Percentiles rank a stretch among this genome's conserved stretches.
phyloP scores from a whole-genome alignment of 1,284 basidiomycete genomes.

The Neolentinus lepideus region DNA sequence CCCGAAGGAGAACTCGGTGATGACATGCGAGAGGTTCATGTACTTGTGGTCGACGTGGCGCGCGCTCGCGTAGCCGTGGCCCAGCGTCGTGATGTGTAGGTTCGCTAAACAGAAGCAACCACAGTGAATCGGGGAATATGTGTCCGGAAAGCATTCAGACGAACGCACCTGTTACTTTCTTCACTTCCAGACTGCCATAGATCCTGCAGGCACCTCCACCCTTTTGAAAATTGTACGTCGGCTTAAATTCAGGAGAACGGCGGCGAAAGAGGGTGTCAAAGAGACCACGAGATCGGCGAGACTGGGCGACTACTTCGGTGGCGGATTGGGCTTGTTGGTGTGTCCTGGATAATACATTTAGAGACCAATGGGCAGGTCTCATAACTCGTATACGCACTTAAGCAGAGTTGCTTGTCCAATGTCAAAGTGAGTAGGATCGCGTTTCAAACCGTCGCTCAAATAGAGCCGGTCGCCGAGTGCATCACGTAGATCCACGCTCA shows the following conservation, averaged over 20 bases:
- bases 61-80: slow-evolving; percentile 87
- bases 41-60: slow-evolving; percentile 83
- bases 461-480: slow-evolving; percentile 88
- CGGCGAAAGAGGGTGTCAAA: slow-evolving; percentile 49
- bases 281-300: slow-evolving; percentile 62
- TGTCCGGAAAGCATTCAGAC: neutral
- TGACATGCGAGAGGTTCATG: slow-evolving; percentile 96
- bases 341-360: slow-evolving; percentile 34
- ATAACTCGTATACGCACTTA: slow-evolving; percentile 34
- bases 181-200: slow-evolving; percentile 80
- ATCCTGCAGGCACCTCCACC: slow-evolving; percentile 77
- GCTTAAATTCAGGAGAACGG: slow-evolving; percentile 23
- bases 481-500: slow-evolving; percentile 89
- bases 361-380: neutral
- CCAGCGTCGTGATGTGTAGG: slow-evolving; percentile 85
- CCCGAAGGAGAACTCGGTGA: slow-evolving; percentile 95
- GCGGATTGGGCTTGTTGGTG: slow-evolving; percentile 55
- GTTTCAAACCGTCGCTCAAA: slow-evolving; percentile 76
- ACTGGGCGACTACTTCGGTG: slow-evolving; percentile 61
- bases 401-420: slow-evolving; percentile 74
- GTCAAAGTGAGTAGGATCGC: slow-evolving; percentile 85
- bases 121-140: neutral
- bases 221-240: slow-evolving; percentile 63
- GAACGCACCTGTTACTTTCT: slow-evolving; percentile 76
- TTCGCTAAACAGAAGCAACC: slow-evolving; percentile 46